These are phyloP conservation scores for Epicoccum nigrum DNA, from an alignment of 2,329 filamentous ascomycete genomes.

Conservation along the genomic window DNA sequence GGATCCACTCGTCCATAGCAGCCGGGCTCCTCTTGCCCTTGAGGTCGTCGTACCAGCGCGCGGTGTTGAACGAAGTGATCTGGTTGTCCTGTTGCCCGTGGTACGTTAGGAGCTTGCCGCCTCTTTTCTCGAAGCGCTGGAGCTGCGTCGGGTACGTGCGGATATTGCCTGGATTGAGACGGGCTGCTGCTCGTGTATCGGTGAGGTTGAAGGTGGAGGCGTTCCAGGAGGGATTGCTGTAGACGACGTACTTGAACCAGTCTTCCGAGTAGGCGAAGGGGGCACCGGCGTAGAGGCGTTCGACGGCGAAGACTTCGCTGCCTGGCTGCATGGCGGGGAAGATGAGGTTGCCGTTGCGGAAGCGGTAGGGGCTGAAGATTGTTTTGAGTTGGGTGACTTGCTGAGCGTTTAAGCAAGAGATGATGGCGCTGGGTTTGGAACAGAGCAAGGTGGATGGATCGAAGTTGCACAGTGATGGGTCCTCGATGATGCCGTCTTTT, in stretches of 20 bases:
- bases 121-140: slow-evolving; percentile 38
- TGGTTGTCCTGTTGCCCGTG: slow-evolving; percentile 54
- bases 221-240: slow-evolving; percentile 45
- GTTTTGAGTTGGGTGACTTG: slow-evolving; percentile 53
- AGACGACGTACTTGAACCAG: slow-evolving; percentile 55
- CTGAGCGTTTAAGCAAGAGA: slow-evolving; percentile 49
- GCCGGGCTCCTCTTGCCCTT: slow-evolving; percentile 13
- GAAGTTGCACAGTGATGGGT: slow-evolving; percentile 48
- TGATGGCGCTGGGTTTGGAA: slow-evolving; percentile 17
- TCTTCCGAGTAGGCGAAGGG: slow-evolving; percentile 49
- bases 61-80: slow-evolving; percentile 52
- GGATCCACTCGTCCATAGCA: slow-evolving; percentile 44
- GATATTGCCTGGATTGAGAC: slow-evolving; percentile 45
- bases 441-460: slow-evolving; percentile 48
- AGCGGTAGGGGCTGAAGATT: slow-evolving; percentile 52
- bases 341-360: slow-evolving; percentile 51
- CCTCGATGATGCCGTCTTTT: slow-evolving; percentile 55
- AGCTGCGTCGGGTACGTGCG: slow-evolving; percentile 46
- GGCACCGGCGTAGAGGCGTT: slow-evolving; percentile 45
- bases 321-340: slow-evolving; percentile 58
- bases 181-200: slow-evolving; percentile 40
- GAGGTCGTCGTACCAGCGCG: slow-evolving; percentile 55
- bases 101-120: slow-evolving; percentile 54
- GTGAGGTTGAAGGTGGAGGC: slow-evolving; percentile 15
- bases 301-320: slow-evolving; percentile 48